These are phyloP conservation scores for Gentiana dahurica DNA, from an alignment of 257 asterid species.

Conservation along the genomic window DNA sequence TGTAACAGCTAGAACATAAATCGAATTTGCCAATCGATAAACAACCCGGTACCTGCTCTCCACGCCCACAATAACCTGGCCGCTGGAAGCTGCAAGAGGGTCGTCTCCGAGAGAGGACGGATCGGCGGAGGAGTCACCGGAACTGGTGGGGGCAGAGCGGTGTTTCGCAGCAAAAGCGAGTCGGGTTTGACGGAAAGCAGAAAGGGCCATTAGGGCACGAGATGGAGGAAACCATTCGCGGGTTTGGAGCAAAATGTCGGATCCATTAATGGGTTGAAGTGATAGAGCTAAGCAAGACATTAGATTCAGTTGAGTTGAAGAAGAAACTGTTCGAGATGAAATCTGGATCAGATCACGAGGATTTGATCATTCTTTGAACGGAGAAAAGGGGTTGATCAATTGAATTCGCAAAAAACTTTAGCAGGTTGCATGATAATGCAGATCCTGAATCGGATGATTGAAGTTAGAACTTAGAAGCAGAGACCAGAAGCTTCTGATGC, in stretches of 20 bases:
- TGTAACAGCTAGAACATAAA: conserved; percentile 79
- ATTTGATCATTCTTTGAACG: too few relatives aligned
- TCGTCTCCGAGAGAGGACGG: conserved; percentile 73
- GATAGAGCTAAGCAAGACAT: conserved; percentile 91
- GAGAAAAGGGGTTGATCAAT: too few relatives aligned
- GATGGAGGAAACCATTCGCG: conserved; percentile 99
- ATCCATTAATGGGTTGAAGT: conserved; percentile 84
- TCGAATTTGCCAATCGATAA: conserved; percentile 81
- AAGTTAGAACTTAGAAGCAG: too few relatives aligned
- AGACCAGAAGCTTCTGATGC: too few relatives aligned
- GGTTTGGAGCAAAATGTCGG: conserved; percentile 85
- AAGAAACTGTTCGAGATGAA: too few relatives aligned
- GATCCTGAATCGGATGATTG: too few relatives aligned
- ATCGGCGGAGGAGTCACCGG: conserved; percentile 32
- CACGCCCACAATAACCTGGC: conserved; percentile 84
- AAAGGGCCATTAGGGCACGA: conserved; percentile 85
- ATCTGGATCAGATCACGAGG: too few relatives aligned
- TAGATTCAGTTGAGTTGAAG: too few relatives aligned
- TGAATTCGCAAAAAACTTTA: too few relatives aligned
- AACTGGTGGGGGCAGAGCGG: conserved; percentile 24
- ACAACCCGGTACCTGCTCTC: conserved; percentile 84
- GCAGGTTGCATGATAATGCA: too few relatives aligned
- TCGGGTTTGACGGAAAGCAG: conserved; percentile 84
- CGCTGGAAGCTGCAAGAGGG: conserved; percentile 88
- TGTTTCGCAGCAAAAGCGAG: conserved; percentile 51